phyloP scores from a whole-genome alignment of 495 filamentous ascomycete species.

The Usnea hakonensis region DNA sequence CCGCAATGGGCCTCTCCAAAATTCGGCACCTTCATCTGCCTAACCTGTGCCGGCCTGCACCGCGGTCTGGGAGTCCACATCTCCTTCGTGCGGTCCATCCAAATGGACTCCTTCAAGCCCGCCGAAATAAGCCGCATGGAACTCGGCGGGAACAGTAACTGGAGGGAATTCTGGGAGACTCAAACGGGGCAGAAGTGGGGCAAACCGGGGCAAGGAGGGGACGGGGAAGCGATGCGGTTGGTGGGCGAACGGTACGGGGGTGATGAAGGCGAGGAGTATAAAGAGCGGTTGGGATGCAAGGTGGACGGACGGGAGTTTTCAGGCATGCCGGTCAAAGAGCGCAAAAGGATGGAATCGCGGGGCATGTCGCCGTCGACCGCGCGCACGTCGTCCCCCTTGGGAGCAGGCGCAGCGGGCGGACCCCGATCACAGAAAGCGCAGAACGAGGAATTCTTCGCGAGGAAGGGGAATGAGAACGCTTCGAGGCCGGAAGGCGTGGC shows the following conservation, averaged over 20 bases:
- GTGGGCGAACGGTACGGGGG: slow-evolving; percentile 80
- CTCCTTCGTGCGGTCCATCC: slow-evolving; percentile 91
- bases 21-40: slow-evolving; percentile 89
- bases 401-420: slow-evolving; percentile 13
- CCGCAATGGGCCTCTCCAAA: slow-evolving; percentile 89
- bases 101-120: slow-evolving; percentile 95
- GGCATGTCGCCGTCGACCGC: slow-evolving; percentile 24
- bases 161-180: slow-evolving; percentile 72
- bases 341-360: slow-evolving; percentile 30
- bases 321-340: slow-evolving; percentile 18
- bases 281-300: slow-evolving; percentile 78
- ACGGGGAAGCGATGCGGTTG: slow-evolving; percentile 52
- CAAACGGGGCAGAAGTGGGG: slow-evolving; percentile 61
- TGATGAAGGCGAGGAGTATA: slow-evolving; percentile 88
- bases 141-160: slow-evolving; percentile 75
- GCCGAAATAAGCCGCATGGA: slow-evolving; percentile 81
- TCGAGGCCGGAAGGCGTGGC: slow-evolving; percentile 62
- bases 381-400: slow-evolving; percentile 30
- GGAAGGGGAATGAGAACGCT: slow-evolving; percentile 72
- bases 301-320: slow-evolving; percentile 76
- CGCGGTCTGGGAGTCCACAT: slow-evolving; percentile 94
- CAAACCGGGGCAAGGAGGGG: slow-evolving; percentile 48
- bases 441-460: slow-evolving; percentile 87
- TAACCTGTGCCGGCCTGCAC: slow-evolving; percentile 91
- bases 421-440: slow-evolving; percentile 44